Conservation (phyloP, 2,329 filamentous ascomycete species). For the Paraphoma sp. region DNA sequence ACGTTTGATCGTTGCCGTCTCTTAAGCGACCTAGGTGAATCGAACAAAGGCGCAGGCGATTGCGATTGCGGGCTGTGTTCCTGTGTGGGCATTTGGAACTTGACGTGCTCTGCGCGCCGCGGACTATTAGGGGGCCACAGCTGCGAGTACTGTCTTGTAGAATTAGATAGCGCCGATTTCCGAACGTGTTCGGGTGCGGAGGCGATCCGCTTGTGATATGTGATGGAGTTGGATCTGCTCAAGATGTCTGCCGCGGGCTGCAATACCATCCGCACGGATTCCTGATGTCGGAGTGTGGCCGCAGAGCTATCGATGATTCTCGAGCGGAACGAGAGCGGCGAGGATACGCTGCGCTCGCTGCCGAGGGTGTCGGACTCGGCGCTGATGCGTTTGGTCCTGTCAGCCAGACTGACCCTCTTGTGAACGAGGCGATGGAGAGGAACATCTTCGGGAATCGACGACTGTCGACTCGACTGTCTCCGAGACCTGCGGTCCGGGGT, state of each 20-base stretch:
- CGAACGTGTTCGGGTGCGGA: constrained; percentile 41
- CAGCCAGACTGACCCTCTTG: constrained; percentile 57
- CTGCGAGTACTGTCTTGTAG: constrained; percentile 26
- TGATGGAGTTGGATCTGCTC: constrained; percentile 35
- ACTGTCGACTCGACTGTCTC: constrained; percentile 53
- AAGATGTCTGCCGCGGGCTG: constrained; percentile 45
- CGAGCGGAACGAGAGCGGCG: constrained; percentile 38
- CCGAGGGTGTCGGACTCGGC: constrained; percentile 33
- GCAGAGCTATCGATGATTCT: constrained; percentile 38
- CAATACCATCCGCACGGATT: constrained; percentile 37
- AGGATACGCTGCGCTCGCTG: constrained; percentile 28
- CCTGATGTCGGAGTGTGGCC: constrained; percentile 39
- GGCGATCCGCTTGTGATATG: constrained; percentile 39
- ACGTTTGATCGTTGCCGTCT: constrained; percentile 10
- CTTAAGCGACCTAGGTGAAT: constrained; percentile 25
- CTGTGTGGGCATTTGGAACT: constrained; percentile 13
- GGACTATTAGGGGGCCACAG: constrained; percentile 31
- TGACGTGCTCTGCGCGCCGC: constrained; percentile 7
- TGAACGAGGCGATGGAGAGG: constrained; percentile 58
- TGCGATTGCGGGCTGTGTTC: constrained; percentile 21
- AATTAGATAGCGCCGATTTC: constrained; percentile 10
- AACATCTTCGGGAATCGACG: constrained; percentile 51
- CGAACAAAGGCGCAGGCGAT: constrained; percentile 19
- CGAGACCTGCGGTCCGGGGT: constrained; percentile 50
- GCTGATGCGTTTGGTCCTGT: constrained; percentile 47